Conservation (phyloP, 2,329 filamentous ascomycete genomes). For the Zarea fungicola region DNA sequence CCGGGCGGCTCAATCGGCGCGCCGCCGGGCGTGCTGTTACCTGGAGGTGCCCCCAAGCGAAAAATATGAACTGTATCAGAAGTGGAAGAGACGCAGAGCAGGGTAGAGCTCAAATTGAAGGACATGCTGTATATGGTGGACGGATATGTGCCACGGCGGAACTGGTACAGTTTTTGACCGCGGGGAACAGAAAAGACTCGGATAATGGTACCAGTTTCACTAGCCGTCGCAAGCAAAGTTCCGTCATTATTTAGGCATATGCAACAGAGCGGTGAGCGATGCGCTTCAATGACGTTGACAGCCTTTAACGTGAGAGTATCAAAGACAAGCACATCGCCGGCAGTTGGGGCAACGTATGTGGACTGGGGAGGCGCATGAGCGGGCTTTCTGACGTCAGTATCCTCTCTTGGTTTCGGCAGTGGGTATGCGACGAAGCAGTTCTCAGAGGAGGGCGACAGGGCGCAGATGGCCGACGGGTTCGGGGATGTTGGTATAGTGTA, state of each 20-base stretch:
- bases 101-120: conserved; percentile 89
- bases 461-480: conserved; percentile 86
- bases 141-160: conserved; percentile 90
- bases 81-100: conserved; percentile 91
- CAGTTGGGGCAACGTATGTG: conserved; percentile 75
- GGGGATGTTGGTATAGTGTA: conserved; percentile 91
- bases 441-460: conserved; percentile 88
- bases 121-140: conserved; percentile 98
- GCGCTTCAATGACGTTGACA: conserved; percentile 91
- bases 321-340: conserved; percentile 88
- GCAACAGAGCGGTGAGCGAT: conserved; percentile 84
- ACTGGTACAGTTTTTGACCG: conserved; percentile 92
- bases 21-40: conserved; percentile 30
- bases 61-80: conserved; percentile 98
- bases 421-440: conserved; percentile 96
- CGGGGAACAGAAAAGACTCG: conserved; percentile 89
- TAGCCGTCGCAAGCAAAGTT: conserved; percentile 86
- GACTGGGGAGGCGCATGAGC: conserved; percentile 79
- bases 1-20: conserved; percentile 33
- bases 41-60: conserved; percentile 57
- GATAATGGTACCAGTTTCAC: conserved; percentile 96
- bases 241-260: conserved; percentile 91
- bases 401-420: conserved; percentile 67
- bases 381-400: conserved; percentile 54
- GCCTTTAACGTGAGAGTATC: conserved; percentile 86